phyloP scores from a whole-genome alignment of 2,329 filamentous ascomycete species.

The Thielaviopsis punctulata region DNA sequence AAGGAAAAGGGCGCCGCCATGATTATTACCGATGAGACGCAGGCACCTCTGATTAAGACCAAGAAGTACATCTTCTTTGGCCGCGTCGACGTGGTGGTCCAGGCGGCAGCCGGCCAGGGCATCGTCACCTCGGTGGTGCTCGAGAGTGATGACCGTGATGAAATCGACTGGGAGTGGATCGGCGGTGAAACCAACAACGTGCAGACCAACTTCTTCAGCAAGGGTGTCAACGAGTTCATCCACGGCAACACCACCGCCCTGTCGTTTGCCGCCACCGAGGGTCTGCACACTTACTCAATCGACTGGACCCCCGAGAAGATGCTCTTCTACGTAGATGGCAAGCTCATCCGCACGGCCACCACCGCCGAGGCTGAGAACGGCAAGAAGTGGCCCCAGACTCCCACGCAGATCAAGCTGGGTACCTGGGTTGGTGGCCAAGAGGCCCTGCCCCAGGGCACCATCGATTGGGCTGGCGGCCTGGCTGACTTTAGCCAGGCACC shows the following conservation, averaged over 20 bases:
- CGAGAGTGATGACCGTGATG: slow-evolving; percentile 60
- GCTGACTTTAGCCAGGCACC: slow-evolving; percentile 34
- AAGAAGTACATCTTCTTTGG: slow-evolving; percentile 80
- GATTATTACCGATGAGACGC: slow-evolving; percentile 39
- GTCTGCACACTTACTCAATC: slow-evolving; percentile 47
- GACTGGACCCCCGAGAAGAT: slow-evolving; percentile 46
- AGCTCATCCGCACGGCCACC: slow-evolving; percentile 28
- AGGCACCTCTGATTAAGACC: slow-evolving; percentile 45
- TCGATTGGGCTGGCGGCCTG: slow-evolving; percentile 53
- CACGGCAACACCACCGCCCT: slow-evolving; percentile 33
- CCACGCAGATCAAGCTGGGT: slow-evolving; percentile 48
- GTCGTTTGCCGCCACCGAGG: slow-evolving; percentile 20
- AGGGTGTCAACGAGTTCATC: slow-evolving; percentile 38
- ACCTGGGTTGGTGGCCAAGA: slow-evolving; percentile 35
- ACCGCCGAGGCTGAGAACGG: slow-evolving; percentile 27
- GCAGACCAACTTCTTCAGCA: slow-evolving; percentile 70
- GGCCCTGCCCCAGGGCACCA: slow-evolving; percentile 36
- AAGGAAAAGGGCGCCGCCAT: slow-evolving; percentile 19
- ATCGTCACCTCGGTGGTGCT: slow-evolving; percentile 64
- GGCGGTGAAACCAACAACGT: slow-evolving; percentile 51
- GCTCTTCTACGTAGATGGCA: slow-evolving; percentile 41
- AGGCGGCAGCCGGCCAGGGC: slow-evolving; percentile 53
- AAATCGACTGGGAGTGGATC: slow-evolving; percentile 58
- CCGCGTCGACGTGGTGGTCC: slow-evolving; percentile 50
- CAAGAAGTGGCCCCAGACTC: slow-evolving; percentile 45